These are phyloP conservation scores for Psidium friedrichsthalianum DNA, from an alignment of 345 rosid species.

Conservation along the genomic window DNA sequence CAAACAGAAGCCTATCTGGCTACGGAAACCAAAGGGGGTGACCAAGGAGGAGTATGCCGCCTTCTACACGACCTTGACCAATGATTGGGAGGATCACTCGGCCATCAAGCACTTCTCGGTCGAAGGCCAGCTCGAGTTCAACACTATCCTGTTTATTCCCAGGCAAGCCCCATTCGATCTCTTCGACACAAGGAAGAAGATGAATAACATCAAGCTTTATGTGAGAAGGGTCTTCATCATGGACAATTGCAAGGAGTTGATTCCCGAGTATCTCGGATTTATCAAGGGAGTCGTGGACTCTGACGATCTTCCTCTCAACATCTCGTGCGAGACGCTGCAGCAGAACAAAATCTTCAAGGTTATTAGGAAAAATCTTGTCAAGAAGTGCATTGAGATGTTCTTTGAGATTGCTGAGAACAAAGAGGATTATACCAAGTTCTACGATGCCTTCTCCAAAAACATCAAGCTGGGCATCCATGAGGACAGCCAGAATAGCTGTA, in stretches of 20 bases:
- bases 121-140: constrained; percentile 44
- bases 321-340: constrained; percentile 17
- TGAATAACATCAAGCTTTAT: constrained; percentile 35
- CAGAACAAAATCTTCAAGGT: constrained; percentile 33
- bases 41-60: constrained; percentile 38
- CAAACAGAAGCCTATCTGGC: constrained; percentile 10
- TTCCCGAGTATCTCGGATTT: constrained; percentile 14
- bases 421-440: constrained; percentile 23
- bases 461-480: no score
- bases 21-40: constrained; percentile 34
- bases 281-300: constrained; percentile 26
- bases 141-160: constrained; percentile 36
- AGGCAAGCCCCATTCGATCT: constrained; percentile 47
- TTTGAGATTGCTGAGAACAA: constrained; percentile 27
- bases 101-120: constrained; percentile 44
- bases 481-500: no score
- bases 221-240: constrained; percentile 4
- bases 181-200: constrained; percentile 35
- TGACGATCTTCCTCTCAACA: constrained; percentile 28
- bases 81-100: constrained; percentile 45
- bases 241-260: no score
- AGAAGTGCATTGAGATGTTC: constrained; percentile 30
- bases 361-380: constrained; percentile 22
- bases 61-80: constrained; percentile 44
- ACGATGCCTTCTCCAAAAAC: no score